Conservation (phyloP, 805 yeast species). For the Saccharomyces eubayanus region DNA sequence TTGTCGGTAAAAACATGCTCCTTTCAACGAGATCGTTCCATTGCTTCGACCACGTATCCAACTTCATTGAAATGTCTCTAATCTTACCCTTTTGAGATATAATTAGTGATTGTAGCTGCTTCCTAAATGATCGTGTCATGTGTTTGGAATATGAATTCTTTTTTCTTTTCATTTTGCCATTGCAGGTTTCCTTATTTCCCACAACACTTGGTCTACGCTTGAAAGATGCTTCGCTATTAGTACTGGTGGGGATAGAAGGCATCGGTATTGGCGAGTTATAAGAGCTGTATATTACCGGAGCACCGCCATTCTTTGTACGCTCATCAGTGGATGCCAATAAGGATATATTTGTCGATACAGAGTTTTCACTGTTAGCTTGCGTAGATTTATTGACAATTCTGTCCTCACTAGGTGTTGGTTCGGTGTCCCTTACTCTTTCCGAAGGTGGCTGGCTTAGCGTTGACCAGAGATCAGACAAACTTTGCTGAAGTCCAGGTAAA, state of each 20-base stretch:
- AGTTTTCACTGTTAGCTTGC: neutral
- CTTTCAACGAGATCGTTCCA: constrained; percentile 40
- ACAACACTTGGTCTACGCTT: neutral
- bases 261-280: neutral
- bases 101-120: constrained; percentile 20
- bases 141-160: neutral
- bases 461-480: constrained; percentile 5
- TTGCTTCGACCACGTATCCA: constrained; percentile 35
- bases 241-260: neutral
- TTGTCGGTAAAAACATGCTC: constrained; percentile 36
- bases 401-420: neutral
- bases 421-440: neutral
- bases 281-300: neutral
- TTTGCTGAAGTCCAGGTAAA: constrained; percentile 7
- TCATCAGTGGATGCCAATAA: neutral
- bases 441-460: neutral
- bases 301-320: neutral
- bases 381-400: neutral
- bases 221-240: neutral
- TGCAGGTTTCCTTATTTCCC: neutral
- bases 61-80: constrained; percentile 36
- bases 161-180: neutral
- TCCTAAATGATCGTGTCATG: constrained; percentile 12
- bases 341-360: neutral
- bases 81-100: constrained; percentile 27